Evolutionary conservation across 2,329 filamentous ascomycete species (phyloP).

Genomic region (Nigrospora osmanthi): DNA sequence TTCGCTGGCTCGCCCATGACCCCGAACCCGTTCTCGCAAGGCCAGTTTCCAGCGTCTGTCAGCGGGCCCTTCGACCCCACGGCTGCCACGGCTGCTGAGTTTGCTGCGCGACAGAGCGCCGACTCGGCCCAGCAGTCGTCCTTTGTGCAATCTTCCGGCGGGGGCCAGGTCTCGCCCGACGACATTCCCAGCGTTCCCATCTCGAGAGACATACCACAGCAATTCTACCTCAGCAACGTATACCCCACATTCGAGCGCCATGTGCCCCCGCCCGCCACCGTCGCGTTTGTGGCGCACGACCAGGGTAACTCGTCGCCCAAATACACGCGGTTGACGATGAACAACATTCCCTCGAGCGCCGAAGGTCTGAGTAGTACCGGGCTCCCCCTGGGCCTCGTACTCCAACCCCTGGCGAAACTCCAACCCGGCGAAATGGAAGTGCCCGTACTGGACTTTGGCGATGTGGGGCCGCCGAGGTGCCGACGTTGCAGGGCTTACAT

Average conservation of each 20-base stretch:
- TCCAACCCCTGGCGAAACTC: conserved; percentile 80
- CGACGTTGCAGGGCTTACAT: conserved; percentile 92
- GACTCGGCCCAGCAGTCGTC: conserved; percentile 31
- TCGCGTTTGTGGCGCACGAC: conserved; percentile 89
- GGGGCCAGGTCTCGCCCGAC: conserved; percentile 77
- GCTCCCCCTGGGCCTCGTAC: conserved; percentile 75
- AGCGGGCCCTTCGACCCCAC: conserved; percentile 43
- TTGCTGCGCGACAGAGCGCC: conserved; percentile 32
- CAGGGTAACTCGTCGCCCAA: conserved; percentile 97
- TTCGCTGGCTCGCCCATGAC: conserved; percentile 36
- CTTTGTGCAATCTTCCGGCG: conserved; percentile 52
- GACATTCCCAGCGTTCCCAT: conserved; percentile 87
- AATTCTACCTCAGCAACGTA: conserved; percentile 77
- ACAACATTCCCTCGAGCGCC: conserved; percentile 78
- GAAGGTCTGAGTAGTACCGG: conserved; percentile 76
- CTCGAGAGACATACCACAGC: conserved; percentile 74
- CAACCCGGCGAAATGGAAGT: conserved; percentile 81
- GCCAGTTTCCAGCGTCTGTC: conserved; percentile 55
- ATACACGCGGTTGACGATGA: conserved; percentile 83
- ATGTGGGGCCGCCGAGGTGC: conserved; percentile 82
- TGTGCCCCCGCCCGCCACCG: conserved; percentile 77
- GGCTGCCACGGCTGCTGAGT: conserved; percentile 34
- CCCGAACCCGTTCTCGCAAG: conserved; percentile 41
- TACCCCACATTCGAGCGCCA: conserved; percentile 96
- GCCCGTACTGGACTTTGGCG: conserved; percentile 91